Evolutionary conservation across 495 filamentous ascomycete species (phyloP), one percentile per base, ranked within the genome.

Genomic region (Cercophora scortea): DNA sequence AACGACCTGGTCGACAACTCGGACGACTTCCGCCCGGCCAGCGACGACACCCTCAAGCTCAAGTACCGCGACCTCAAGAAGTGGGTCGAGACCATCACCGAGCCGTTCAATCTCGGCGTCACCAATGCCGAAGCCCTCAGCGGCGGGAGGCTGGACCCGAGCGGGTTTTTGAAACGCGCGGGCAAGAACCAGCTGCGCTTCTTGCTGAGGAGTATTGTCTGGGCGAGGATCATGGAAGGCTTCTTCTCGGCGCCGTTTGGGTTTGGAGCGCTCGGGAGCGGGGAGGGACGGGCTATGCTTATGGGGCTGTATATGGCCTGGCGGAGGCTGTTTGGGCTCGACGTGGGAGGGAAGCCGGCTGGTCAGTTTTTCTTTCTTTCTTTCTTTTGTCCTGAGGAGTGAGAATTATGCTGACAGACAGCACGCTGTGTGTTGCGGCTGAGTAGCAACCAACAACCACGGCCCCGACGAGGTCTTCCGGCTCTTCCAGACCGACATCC

Each of bases 181-280:
- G 50, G 49, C 10, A 50, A 47, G 10, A 42, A 36, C 0, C 53
- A 55, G 13, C 11, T 45, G 25, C 54, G 56, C 8, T 56, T 61
- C 32, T 25, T 67, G 15, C 51, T 69, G 9, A 49, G 59, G 36
- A 58, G 52, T 6, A 17, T 53, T 1, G 53, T 69, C 8, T 69
- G 66, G 66, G 41, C 33, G 4, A 56, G 54, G 15, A 40, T 69
- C 0, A 6, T 57, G 0, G 62, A 63, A 0, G 64, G 63, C 0
- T 69, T 67, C 56, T 69, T 69, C 55, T 53, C 58, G 36, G 39
- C 44, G 3, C 64, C 62, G 4, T 62, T 64, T 46, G 66, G 66
- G 0, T 64, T 69, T 46, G 66, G 66, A 2, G 59, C 52, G n/a
- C 33, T 69, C 12, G 55, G 51, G 6, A 16, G 50, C 0, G 51